Conservation (phyloP, 1,284 basidiomycete genomes). For the Cutaneotrichosporon sp. region DNA sequence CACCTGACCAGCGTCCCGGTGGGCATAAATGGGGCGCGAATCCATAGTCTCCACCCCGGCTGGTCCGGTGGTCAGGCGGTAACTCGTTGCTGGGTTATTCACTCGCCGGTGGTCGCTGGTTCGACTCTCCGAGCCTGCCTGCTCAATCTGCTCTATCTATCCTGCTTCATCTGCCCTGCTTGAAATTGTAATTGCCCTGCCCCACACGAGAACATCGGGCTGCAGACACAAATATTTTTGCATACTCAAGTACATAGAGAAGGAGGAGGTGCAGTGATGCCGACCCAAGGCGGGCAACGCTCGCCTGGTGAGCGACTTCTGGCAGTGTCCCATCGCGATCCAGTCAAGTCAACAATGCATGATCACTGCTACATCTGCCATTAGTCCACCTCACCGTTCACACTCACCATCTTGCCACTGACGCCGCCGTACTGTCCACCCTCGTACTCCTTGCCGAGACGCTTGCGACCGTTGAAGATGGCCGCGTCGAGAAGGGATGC, state of each 20-base stretch:
- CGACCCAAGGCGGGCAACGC: not conserved
- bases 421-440: conserved; percentile 35
- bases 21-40: too few relatives aligned
- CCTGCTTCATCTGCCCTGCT: too few relatives aligned
- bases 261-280: not conserved
- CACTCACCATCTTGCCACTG: conserved; percentile 51
- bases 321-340: not conserved
- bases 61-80: too few relatives aligned
- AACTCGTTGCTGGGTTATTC: too few relatives aligned
- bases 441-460: conserved; percentile 36
- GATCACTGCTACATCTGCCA: conserved; percentile 8
- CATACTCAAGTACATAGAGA: not conserved
- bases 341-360: not conserved
- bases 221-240: too few relatives aligned
- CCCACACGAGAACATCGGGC: too few relatives aligned
- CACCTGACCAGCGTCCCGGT: too few relatives aligned
- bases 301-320: not conserved
- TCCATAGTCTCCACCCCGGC: too few relatives aligned
- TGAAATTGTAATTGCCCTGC: too few relatives aligned
- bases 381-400: not conserved
- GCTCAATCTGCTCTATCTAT: too few relatives aligned
- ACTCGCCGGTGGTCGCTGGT: too few relatives aligned
- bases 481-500: conserved; percentile 87
- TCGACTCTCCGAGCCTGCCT: too few relatives aligned
- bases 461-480: conserved; percentile 62